Conservation (phyloP, 2,329 filamentous ascomycete genomes). For the Colletotrichum sp. region DNA sequence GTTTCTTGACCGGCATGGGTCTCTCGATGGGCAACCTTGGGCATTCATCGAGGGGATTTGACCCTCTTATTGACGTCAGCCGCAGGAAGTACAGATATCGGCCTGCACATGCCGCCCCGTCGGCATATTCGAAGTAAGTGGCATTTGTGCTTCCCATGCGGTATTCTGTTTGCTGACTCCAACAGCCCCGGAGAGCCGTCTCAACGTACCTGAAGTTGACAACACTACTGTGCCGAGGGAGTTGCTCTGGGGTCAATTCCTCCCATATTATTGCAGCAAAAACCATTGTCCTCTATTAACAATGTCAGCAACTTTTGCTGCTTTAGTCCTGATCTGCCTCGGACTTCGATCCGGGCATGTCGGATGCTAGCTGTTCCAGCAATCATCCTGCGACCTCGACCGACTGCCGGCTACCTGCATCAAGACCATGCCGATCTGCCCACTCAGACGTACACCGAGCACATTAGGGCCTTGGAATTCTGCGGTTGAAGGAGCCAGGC, state of each 20-base stretch:
- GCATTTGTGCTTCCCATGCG: neutral
- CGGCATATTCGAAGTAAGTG: neutral
- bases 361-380: neutral
- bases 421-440: constrained; percentile 6
- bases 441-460: constrained; percentile 5
- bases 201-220: neutral
- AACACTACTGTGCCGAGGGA: neutral
- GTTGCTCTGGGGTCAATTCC: neutral
- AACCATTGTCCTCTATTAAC: neutral
- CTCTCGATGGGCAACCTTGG: neutral
- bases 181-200: neutral
- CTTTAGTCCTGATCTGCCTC: neutral
- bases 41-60: neutral
- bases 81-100: neutral
- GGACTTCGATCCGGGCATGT: neutral
- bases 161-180: neutral
- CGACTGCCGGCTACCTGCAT: constrained; percentile 8
- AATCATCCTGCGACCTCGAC: constrained; percentile 7
- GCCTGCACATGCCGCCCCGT: neutral
- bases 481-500: neutral
- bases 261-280: neutral
- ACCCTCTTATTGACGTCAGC: constrained; percentile 10
- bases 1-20: neutral
- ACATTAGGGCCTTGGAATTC: constrained; percentile 3
- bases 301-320: neutral